Base-by-base conservation (phyloP, 495 filamentous ascomycete genomes). In the Sphaerosporella brunnea region DNA sequence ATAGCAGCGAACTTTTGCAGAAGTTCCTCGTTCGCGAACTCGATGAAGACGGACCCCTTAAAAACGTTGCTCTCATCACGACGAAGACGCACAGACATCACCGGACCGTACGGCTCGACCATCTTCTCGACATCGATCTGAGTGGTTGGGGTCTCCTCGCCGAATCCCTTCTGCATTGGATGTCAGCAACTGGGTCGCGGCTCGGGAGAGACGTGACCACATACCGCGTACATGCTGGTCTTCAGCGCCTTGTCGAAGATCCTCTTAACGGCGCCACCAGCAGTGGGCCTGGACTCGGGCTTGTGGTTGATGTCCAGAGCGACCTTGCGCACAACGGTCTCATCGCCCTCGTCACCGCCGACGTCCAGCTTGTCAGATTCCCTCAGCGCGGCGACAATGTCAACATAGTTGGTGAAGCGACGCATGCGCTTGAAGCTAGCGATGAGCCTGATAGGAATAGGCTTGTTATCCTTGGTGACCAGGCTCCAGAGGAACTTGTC, bases 41-140 rank as follows among this genome's bases (percentile, higher is more conserved):
- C 87, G 43, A 95, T 85, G 56, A 93, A 96, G 21, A 95, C 78
- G 43, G 84, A 93, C 34, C 84, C 83, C 70, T 97, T 97, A 73
- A 95, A 96, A 19, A 61, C 54, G 55, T 74, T 75, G 23, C 67
- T 52, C 40, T 72, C 65, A n/a, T 70, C 66, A 48, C 92, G 85
- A 48, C 90, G 85, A 39, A 96, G 78, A 52, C 86, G 85, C 50
- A 97, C 78, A n/a, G 73, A 71, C 47, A 84, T 82, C 51, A 80
- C 73, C 4, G 79, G 71, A 13, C 88, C 92, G 63, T 76, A 82
- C 30, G 76, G 73, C 30, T 77, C 73, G 59, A 96, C 88, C 66
- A 92, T 92, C n/a, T 73, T 72, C 63, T 97, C 92, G 44, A 96
- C 77, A 44, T 92, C 84, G 61, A 90, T 79, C 64, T 96, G 92